Conservation (phyloP, 2,329 filamentous ascomycete species). For the Fusarium mangiferae region DNA sequence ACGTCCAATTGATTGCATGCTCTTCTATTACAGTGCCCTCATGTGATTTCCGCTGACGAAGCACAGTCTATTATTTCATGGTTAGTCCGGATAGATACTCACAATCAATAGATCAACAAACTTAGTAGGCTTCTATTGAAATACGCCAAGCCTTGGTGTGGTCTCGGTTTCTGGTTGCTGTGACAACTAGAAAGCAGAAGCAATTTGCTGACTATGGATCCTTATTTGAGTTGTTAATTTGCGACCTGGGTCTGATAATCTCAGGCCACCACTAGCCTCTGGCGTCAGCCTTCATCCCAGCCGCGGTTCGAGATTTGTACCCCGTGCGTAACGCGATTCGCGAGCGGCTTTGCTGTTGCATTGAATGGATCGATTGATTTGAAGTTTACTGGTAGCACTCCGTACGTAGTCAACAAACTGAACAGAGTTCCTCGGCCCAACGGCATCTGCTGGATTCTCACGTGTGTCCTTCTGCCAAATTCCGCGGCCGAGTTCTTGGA, state of each 20-base stretch:
- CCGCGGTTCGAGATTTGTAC: constrained; percentile 12
- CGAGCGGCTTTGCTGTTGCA: background rate
- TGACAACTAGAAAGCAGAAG: constrained; percentile 33
- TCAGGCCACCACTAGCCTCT: constrained; percentile 30
- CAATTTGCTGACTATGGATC: constrained; percentile 28
- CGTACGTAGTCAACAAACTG: background rate
- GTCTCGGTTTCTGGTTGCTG: constrained; percentile 37
- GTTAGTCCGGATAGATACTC: background rate
- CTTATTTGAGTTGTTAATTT: constrained; percentile 22
- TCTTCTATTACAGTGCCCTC: constrained; percentile 5
- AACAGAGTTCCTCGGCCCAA: constrained; percentile 24
- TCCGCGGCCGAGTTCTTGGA: background rate
- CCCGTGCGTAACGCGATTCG: constrained; percentile 3
- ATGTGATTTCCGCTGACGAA: background rate
- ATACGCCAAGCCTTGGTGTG: constrained; percentile 32
- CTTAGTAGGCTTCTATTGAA: background rate
- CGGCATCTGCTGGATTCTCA: constrained; percentile 3
- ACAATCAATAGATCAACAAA: constrained; percentile 19
- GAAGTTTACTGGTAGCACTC: background rate
- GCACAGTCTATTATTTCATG: constrained; percentile 7
- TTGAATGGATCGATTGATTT: background rate
- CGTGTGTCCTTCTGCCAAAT: constrained; percentile 5
- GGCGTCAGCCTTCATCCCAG: constrained; percentile 1
- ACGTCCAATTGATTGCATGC: constrained; percentile 25
- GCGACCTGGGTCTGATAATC: constrained; percentile 5